Conservation (phyloP, 1,284 basidiomycete genomes). For the Ustilago lituana region DNA sequence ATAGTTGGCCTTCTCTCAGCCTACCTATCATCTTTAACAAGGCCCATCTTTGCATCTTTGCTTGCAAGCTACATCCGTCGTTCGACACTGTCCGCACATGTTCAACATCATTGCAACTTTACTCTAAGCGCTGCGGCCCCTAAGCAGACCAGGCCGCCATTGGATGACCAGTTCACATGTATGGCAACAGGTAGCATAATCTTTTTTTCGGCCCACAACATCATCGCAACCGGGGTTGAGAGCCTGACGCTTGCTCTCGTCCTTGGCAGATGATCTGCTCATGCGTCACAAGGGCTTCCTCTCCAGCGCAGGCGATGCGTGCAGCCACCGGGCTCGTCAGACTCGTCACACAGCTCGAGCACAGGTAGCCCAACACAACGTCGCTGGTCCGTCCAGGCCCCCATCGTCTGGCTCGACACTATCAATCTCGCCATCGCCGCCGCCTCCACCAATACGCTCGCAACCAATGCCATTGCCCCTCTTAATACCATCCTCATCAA, state of each 20-base stretch:
- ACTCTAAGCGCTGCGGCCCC: conserved; percentile 1
- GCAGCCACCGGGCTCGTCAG: conserved; percentile 3
- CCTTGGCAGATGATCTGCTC: conserved; percentile 41
- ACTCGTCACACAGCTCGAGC: conserved; percentile 7
- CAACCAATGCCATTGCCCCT: not conserved
- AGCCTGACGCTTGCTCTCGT: conserved; percentile 26
- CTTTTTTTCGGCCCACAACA: not conserved
- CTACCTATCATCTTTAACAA: too few species aligned
- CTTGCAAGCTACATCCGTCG: too few species aligned
- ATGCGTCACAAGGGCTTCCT: conserved; percentile 45
- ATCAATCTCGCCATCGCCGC: conserved; percentile 12
- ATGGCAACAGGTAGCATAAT: conserved; percentile 16
- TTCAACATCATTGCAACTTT: not conserved
- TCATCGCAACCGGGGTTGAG: conserved; percentile 25
- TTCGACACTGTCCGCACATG: not conserved
- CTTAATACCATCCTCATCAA: not conserved
- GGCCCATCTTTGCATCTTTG: too few species aligned
- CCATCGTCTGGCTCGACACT: conserved; percentile 2
- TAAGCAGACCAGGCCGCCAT: conserved; percentile 6
- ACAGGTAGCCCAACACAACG: conserved; percentile 4
- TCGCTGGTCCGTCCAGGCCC: conserved; percentile 31
- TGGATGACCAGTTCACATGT: conserved; percentile 12
- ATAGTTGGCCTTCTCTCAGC: too few species aligned
- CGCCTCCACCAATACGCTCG: conserved; percentile 32
- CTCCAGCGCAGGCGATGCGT: conserved; percentile 33